Base-by-base conservation (phyloP, 2,329 filamentous ascomycete species). In the Scytalidium sp. region DNA sequence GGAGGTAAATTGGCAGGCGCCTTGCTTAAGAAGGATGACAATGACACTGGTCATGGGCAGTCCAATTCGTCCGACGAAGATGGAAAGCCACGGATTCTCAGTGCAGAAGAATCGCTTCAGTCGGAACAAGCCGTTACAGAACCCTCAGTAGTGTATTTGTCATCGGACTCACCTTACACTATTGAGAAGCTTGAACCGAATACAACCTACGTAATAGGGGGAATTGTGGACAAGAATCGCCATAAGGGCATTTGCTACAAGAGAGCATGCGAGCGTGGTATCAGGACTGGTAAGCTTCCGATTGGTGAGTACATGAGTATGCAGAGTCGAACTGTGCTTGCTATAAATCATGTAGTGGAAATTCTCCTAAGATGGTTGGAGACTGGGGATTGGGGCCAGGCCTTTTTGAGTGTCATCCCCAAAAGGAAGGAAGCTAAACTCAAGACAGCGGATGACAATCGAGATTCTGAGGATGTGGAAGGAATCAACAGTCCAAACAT, bases 281-380 rank as follows among this genome's bases (percentile, higher is more conserved):
- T 99, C 60, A 86, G 87, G 56, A 97, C 94, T 0, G 94, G 93
- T 2, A 92, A 90, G 65, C 69, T 99, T 49, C 94, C 94, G 0
- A 97, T 99, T 60, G 90, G 91, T n/a, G 85, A 97, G 55, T 97
- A 90, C 67, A 86, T 99, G 76, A 80, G 90, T 56, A 95, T 99
- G 88, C 80, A 85, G 49, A 92, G 87, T 60, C 83, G 94, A 25
- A 83, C 87, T 60, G 89, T 99, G 3, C 73, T 99, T 50, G 86
- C 93, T 3, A 97, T 93, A 7, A 99, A 97, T 64, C 94, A 99
- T 64, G 94, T 99, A 1, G 82, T 94, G 43, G 93, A 97, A 70
- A 97, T 99, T 55, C 96, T 99, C 90, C 72, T 96, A 42, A 85
- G 84, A 57, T 99, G 92, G 91, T 70, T 99, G 48, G 90, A 97